These are phyloP conservation scores for Endocarpon pusillum DNA, from an alignment of 495 filamentous ascomycete genomes.

Conservation along the genomic window DNA sequence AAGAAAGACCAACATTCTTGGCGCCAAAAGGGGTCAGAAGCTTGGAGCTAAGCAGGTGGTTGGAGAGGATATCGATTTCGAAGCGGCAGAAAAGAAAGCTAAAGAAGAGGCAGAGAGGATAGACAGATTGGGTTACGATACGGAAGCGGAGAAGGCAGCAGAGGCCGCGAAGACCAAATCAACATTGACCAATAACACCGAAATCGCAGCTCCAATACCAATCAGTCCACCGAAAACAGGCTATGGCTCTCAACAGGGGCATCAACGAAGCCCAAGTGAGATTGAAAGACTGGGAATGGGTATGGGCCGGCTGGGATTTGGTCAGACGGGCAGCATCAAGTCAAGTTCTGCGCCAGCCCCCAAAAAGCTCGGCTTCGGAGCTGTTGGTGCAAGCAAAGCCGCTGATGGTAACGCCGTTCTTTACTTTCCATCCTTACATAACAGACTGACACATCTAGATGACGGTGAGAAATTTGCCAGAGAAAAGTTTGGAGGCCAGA, in stretches of 20 bases:
- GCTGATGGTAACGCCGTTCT: constrained; percentile 41
- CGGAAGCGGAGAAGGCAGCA: constrained; percentile 62
- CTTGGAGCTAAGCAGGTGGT: constrained; percentile 82
- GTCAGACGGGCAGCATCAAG: constrained; percentile 59
- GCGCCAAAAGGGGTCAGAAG: constrained; percentile 74
- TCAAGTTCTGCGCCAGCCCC: constrained; percentile 35
- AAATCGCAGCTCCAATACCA: constrained; percentile 55
- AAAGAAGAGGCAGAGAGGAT: constrained; percentile 95
- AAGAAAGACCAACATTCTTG: constrained; percentile 69
- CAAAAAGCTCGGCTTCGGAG: constrained; percentile 80
- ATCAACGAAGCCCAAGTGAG: constrained; percentile 51
- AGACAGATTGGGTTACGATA: constrained; percentile 94
- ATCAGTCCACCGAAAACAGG: constrained; percentile 44
- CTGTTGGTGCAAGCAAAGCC: constrained; percentile 48
- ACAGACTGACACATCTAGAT: constrained; percentile 27
- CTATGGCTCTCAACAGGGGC: constrained; percentile 36
- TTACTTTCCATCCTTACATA: background rate
- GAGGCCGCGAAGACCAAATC: constrained; percentile 35
- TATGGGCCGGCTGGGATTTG: constrained; percentile 73
- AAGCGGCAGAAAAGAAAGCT: constrained; percentile 90
- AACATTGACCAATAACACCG: constrained; percentile 26
- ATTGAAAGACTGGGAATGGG: constrained; percentile 87
- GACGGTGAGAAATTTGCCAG: constrained; percentile 60
- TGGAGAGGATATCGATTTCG: constrained; percentile 78
- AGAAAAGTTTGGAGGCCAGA: constrained; percentile 75